phyloP scores from a whole-genome alignment of 176 grass and related monocot genomes.

The Musa beccarii region DNA sequence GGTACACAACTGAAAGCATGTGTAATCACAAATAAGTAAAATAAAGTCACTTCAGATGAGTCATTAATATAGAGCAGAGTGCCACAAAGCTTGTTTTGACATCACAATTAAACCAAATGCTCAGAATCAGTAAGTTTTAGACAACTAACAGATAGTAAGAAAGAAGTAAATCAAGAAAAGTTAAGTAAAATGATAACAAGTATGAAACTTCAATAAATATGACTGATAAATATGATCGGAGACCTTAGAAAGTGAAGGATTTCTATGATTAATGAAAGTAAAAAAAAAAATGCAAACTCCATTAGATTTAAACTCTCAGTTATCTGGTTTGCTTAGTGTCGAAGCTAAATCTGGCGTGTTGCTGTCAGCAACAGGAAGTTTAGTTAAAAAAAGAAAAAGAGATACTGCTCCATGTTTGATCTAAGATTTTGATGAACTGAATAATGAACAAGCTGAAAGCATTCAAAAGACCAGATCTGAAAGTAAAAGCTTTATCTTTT shows the following conservation, averaged over 20 bases:
- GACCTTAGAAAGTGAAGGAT: too few relatives aligned
- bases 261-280: too few relatives aligned
- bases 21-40: neutral
- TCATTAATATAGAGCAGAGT: neutral
- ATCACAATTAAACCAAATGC: neutral
- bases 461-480: too few relatives aligned
- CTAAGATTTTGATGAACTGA: neutral
- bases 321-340: too few relatives aligned
- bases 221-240: too few relatives aligned
- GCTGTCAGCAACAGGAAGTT: neutral
- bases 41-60: neutral
- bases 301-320: neutral
- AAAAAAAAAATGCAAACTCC: too few relatives aligned
- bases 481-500: too few relatives aligned
- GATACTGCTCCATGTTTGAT: neutral
- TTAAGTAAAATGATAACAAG: too few relatives aligned
- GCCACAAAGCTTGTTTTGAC: neutral
- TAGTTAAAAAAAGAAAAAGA: neutral
- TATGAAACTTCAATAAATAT: too few relatives aligned
- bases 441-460: too few relatives aligned
- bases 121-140: neutral
- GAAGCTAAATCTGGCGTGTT: too few relatives aligned
- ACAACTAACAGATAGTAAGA: neutral
- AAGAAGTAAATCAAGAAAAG: too few relatives aligned
- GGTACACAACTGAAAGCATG: neutral